phyloP scores from a whole-genome alignment of 805 yeast genomes.

The Zygoascus bituminiphila region DNA sequence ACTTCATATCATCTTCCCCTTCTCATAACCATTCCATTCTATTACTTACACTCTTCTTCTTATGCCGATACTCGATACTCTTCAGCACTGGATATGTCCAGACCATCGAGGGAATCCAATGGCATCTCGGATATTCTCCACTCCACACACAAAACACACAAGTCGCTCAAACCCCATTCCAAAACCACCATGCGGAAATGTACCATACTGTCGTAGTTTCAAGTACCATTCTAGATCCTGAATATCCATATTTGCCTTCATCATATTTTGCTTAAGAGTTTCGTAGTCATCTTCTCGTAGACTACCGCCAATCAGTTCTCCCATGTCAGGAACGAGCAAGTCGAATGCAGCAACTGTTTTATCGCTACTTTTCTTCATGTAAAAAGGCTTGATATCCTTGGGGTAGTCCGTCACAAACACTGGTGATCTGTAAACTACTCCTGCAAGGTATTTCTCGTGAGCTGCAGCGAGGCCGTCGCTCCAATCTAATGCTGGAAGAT shows the following conservation, averaged over 20 bases:
- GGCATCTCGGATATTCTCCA: slow-evolving; percentile 78
- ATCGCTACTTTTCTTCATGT: slow-evolving; percentile 53
- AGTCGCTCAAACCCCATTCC: slow-evolving; percentile 93
- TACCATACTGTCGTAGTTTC: slow-evolving; percentile 63
- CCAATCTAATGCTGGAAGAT: slow-evolving; percentile 33
- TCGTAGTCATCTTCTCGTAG: slow-evolving; percentile 67
- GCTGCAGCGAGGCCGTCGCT: slow-evolving; percentile 73
- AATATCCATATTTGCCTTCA: slow-evolving; percentile 45
- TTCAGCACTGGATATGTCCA: slow-evolving; percentile 41
- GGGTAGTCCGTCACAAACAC: slow-evolving; percentile 92
- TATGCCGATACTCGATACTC: too few species aligned
- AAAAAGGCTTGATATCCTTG: slow-evolving; percentile 68
- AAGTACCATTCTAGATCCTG: slow-evolving; percentile 69
- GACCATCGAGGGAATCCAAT: slow-evolving; percentile 80
- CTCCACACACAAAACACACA: slow-evolving; percentile 59
- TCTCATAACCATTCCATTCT: too few species aligned
- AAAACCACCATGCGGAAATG: slow-evolving; percentile 93
- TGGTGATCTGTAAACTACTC: slow-evolving; percentile 54
- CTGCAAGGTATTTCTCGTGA: slow-evolving; percentile 88
- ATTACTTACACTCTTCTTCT: too few species aligned
- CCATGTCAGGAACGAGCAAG: slow-evolving; percentile 79
- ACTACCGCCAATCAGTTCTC: slow-evolving; percentile 93
- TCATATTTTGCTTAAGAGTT: slow-evolving; percentile 42
- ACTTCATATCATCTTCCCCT: too few species aligned
- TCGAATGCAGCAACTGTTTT: slow-evolving; percentile 85